Evolutionary conservation across 345 rosid species (phyloP).

Genomic region (Lepidium sativum): DNA sequence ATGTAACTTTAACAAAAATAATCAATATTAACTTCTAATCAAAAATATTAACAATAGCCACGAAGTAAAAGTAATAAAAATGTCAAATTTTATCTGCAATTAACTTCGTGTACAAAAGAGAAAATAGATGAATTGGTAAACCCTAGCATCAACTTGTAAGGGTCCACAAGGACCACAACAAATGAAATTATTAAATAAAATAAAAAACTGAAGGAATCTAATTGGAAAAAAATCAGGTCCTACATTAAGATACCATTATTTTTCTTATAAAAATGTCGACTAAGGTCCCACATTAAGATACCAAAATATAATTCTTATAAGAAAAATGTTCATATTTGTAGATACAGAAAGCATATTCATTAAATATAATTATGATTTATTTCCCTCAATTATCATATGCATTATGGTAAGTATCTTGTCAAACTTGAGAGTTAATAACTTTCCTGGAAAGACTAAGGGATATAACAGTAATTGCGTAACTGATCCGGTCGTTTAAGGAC

Average conservation of each 20-base stretch:
- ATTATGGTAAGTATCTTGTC: neutral
- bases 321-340: neutral
- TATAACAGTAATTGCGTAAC: neutral
- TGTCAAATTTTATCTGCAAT: neutral
- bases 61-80: neutral
- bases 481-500: neutral
- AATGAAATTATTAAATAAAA: neutral
- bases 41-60: no score
- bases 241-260: neutral
- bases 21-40: no score
- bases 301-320: neutral
- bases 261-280: neutral
- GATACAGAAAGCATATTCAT: neutral
- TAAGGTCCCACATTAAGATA: neutral
- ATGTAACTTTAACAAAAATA: no score
- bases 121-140: slow-evolving; percentile 10
- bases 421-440: neutral
- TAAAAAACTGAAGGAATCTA: neutral
- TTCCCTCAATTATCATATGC: neutral
- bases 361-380: neutral
- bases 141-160: slow-evolving; percentile 15
- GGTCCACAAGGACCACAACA: slow-evolving; percentile 20
- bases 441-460: neutral
- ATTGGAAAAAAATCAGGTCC: neutral
- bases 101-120: slow-evolving; percentile 11